Conservation (phyloP, 2,329 filamentous ascomycete genomes). For the Exophiala viscosa region DNA sequence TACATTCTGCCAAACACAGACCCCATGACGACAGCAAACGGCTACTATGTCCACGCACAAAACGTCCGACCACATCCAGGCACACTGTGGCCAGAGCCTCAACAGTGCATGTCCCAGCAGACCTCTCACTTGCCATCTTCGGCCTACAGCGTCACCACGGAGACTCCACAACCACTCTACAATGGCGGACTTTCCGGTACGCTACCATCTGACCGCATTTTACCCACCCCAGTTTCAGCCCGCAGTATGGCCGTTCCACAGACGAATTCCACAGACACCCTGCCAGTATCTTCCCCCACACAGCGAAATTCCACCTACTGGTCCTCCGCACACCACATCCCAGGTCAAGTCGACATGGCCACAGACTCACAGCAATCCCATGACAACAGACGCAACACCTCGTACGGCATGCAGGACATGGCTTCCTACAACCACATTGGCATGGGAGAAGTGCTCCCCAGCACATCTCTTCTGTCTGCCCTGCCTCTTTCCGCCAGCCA, state of each 20-base stretch:
- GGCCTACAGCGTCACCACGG: conserved; percentile 8
- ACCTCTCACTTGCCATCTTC: conserved; percentile 5
- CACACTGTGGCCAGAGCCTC: conserved; percentile 19
- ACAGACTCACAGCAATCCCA: conserved; percentile 21
- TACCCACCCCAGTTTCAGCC: conserved; percentile 16
- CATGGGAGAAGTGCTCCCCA: conserved; percentile 24
- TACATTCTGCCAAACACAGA: conserved; percentile 37
- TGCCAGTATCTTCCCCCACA: conserved; percentile 1
- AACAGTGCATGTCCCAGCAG: conserved; percentile 13
- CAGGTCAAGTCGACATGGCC: conserved; percentile 5
- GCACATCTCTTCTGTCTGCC: neutral
- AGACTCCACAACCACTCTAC: conserved; percentile 12
- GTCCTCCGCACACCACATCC: conserved; percentile 7
- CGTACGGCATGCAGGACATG: conserved; percentile 30
- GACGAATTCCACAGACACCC: conserved; percentile 6
- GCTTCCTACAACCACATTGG: conserved; percentile 32
- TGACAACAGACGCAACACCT: conserved; percentile 22
- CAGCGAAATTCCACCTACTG: conserved; percentile 10
- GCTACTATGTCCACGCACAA: conserved; percentile 16
- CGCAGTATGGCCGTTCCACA: conserved; percentile 7
- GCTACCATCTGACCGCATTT: conserved; percentile 16
- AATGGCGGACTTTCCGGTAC: conserved; percentile 4
- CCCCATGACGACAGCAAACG: conserved; percentile 25
- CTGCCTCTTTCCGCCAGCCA: conserved; percentile 9
- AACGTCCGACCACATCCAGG: conserved; percentile 15